These are phyloP conservation scores for Fusarium duplospermum DNA, from an alignment of 2,329 filamentous ascomycete species.

Conservation along the genomic window DNA sequence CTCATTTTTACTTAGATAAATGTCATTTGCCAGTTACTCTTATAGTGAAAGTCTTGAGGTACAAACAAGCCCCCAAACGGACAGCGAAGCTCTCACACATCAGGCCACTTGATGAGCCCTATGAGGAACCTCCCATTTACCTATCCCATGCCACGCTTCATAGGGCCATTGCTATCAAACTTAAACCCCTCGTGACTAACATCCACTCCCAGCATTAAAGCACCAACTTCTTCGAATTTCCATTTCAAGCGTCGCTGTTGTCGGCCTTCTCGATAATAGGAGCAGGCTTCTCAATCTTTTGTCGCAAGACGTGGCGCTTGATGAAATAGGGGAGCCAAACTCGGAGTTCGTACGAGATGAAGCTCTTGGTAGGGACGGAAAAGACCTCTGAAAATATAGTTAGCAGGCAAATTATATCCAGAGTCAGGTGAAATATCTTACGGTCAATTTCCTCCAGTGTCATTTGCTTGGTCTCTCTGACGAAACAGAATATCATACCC, in stretches of 20 bases:
- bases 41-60: not conserved
- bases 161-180: not conserved
- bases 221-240: not conserved
- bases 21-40: not conserved
- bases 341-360: slow-evolving; percentile 47
- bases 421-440: not conserved
- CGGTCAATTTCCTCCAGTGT: slow-evolving; percentile 45
- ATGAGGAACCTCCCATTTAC: no score
- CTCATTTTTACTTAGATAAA: not conserved
- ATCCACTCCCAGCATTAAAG: not conserved
- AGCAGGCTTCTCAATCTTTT: slow-evolving; percentile 48
- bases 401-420: not conserved
- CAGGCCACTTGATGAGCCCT: not conserved
- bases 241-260: not conserved
- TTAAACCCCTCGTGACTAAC: no score
- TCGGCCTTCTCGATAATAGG: slow-evolving; percentile 44
- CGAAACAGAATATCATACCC: slow-evolving; percentile 59
- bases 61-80: not conserved
- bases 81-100: not conserved
- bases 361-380: slow-evolving; percentile 34
- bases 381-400: not conserved
- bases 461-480: slow-evolving; percentile 60
- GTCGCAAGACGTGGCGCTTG: slow-evolving; percentile 51
- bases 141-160: not conserved
- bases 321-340: slow-evolving; percentile 53